Conservation (phyloP, 192 early-diverging fungal species). For the Podila epigama region DNA sequence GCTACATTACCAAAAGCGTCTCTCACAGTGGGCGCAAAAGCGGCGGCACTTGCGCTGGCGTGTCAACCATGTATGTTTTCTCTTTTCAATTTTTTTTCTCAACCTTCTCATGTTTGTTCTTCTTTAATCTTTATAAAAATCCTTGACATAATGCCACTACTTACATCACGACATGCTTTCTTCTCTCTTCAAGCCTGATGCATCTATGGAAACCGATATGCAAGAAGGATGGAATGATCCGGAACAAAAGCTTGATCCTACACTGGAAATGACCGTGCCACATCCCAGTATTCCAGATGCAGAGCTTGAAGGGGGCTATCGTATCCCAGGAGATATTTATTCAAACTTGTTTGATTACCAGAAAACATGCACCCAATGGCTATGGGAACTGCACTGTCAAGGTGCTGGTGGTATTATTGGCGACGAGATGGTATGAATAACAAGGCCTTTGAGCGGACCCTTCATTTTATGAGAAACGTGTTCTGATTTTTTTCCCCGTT, state of each 20-base stretch:
- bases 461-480: neutral
- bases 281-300: constrained; percentile 61
- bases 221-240: constrained; percentile 29
- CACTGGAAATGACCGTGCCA: constrained; percentile 58
- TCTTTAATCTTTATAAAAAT: no score
- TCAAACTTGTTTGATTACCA: constrained; percentile 89
- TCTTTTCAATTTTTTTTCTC: neutral
- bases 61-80: constrained; percentile 12
- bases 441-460: neutral
- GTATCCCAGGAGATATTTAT: constrained; percentile 86
- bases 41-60: constrained; percentile 51
- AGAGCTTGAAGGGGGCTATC: constrained; percentile 56
- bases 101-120: no score
- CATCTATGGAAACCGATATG: constrained; percentile 27
- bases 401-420: constrained; percentile 91
- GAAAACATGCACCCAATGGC: constrained; percentile 83
- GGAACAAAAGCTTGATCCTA: constrained; percentile 44
- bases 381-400: constrained; percentile 88
- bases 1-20: constrained; percentile 57
- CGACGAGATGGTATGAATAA: constrained; percentile 83
- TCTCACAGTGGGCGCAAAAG: constrained; percentile 60
- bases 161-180: neutral
- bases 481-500: constrained; percentile 6
- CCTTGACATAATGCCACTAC: no score
- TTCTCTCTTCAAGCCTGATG: constrained; percentile 9